These are phyloP conservation scores for Pseudocercospora vitis DNA, from an alignment of 2,329 filamentous ascomycete genomes.

Conservation along the genomic window DNA sequence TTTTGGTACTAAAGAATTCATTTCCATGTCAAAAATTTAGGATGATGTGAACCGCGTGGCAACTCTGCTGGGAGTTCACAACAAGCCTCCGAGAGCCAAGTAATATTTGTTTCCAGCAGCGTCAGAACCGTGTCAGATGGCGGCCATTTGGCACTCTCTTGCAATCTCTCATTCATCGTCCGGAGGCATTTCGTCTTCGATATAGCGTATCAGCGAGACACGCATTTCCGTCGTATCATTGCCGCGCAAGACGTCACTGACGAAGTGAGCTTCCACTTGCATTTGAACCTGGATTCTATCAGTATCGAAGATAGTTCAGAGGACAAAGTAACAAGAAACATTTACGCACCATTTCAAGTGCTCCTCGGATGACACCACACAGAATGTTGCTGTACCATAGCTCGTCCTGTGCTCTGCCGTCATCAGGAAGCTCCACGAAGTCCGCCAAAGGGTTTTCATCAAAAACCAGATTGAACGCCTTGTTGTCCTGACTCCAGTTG, in stretches of 20 bases:
- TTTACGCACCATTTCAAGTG: constrained; percentile 82
- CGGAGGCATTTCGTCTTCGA: constrained; percentile 94
- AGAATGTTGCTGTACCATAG: constrained; percentile 98
- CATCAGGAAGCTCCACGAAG: constrained; percentile 95
- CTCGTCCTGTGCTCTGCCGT: constrained; percentile 92
- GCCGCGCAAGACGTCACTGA: constrained; percentile 86
- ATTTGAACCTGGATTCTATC: constrained; percentile 69
- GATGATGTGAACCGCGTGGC: too few species aligned
- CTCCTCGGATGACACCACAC: constrained; percentile 85
- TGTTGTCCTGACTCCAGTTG: constrained; percentile 94
- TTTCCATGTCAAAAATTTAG: too few species aligned
- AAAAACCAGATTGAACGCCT: constrained; percentile 93
- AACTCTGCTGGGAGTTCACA: too few species aligned
- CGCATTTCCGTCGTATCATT: constrained; percentile 98
- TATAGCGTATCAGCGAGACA: constrained; percentile 85
- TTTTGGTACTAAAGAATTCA: too few species aligned
- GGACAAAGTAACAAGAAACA: not conserved
- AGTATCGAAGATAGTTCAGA: constrained; percentile 10
- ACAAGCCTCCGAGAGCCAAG: not conserved
- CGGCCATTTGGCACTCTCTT: not conserved
- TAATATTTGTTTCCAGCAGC: not conserved
- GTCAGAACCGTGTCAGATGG: not conserved
- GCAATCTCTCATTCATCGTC: constrained; percentile 67
- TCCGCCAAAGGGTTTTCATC: constrained; percentile 96
- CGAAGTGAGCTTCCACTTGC: constrained; percentile 96